A percentile compares a stretch with the other conserved stretches of the same genome.
phyloP scores from a whole-genome alignment of 768 basidiomycete species.

The Naganishia friedmannii region DNA sequence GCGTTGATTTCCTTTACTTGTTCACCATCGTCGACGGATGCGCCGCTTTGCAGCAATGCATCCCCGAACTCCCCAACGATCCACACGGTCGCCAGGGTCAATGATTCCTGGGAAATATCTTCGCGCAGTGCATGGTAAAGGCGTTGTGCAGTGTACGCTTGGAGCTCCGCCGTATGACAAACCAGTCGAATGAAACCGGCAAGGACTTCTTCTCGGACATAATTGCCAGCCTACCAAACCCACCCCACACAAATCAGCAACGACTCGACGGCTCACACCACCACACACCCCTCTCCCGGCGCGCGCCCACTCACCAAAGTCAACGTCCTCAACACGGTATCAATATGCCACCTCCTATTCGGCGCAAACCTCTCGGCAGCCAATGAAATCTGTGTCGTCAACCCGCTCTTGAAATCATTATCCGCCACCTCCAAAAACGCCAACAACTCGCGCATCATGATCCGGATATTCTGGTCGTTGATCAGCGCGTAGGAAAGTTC shows the following conservation, averaged over 20 bases:
- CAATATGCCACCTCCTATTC: constrained; percentile 98
- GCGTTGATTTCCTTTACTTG: constrained; percentile 58
- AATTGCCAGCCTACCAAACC: constrained; percentile 79
- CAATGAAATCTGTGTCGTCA: constrained; percentile 95
- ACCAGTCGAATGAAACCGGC: constrained; percentile 93
- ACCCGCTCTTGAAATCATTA: constrained; percentile 95
- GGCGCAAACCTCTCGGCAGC: constrained; percentile 96
- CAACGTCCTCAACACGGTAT: constrained; percentile 86
- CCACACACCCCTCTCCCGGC: no score
- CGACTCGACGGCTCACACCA: no score
- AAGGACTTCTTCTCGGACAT: constrained; percentile 91
- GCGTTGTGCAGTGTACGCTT: constrained; percentile 89
- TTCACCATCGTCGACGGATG: constrained; percentile 70
- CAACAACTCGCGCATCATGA: constrained; percentile 85
- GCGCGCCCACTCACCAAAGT: constrained; percentile 76
- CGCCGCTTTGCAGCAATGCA: constrained; percentile 71
- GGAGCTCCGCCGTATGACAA: constrained; percentile 92
- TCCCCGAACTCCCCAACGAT: constrained; percentile 96
- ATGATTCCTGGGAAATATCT: constrained; percentile 93
- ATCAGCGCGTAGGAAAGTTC: constrained; percentile 96
- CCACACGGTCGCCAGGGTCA: constrained; percentile 92
- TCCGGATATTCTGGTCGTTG: constrained; percentile 87
- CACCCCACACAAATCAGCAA: no score
- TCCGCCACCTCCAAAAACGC: constrained; percentile 97
- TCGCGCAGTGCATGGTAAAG: constrained; percentile 79